Evolutionary conservation across 768 basidiomycete species (phyloP), one percentile per base, ranked within the genome.

Genomic region (Leccinum disarticulatum): DNA sequence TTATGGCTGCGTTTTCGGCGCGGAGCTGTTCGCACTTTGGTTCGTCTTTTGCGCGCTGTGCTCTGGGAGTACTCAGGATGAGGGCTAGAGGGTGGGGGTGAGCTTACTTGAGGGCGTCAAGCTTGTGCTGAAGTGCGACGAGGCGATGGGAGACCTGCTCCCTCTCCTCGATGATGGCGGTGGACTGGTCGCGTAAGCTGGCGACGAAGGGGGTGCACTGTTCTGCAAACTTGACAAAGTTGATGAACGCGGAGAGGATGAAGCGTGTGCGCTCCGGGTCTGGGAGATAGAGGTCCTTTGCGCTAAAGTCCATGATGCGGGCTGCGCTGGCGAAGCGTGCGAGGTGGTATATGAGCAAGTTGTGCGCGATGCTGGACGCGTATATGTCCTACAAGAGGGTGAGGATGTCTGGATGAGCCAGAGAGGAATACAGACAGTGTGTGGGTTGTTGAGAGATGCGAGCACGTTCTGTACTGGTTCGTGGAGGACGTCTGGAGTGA

Each of bases 141-240:
- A 86, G 68, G 57, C 84, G 80, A 38, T 80, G 79, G 0, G 76
- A 64, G 11, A 86, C 77, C 27, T 81, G 79, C 48, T 86, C 84
- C n/a, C 90, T 80, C 64, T 92, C 86, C 33, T 83, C 74, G 52
- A 84, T 76, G 28, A 89, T 67, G 13, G 79, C 72, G 17, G 84
- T 74, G 11, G 86, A 87, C 59, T 81, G 78, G 13, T 86, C 83
- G 47, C 85, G 81, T 27, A 94, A 74, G n/a, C 81, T 79, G 57
- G 78, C 77, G 17, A 89, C 78, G 60, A 89, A 86, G 3, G 80
- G 73, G 43, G 82, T 79, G 65, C 85, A 87, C 64, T 92, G 89
- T 64, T 87, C 90, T 14, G 86, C 87, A 72, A 95, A 96, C 73
- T 92, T 93, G 73, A 93, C 84, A 71, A 95, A 93, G 75, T 97